phyloP scores from a whole-genome alignment of 208 protist species.

The Crithidia brevicula region DNA sequence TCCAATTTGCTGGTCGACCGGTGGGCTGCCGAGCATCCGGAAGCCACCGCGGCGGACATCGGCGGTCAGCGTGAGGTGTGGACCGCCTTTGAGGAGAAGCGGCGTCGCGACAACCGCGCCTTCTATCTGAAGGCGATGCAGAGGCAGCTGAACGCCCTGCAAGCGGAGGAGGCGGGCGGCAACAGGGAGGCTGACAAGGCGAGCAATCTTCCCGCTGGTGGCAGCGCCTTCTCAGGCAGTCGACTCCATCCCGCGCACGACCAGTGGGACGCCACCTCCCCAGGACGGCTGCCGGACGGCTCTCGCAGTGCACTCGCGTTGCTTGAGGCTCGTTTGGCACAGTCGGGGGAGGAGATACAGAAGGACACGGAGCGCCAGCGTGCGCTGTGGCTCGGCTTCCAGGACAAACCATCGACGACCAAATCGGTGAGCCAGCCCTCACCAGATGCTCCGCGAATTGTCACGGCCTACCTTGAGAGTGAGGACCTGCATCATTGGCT shows the following conservation, averaged over 20 bases:
- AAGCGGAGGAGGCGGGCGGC: conserved; percentile 8
- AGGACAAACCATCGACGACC: not conserved
- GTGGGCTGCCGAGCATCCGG: conserved; percentile 45
- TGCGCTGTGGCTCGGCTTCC: conserved; percentile 43
- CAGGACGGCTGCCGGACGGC: not conserved
- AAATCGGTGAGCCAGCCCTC: not conserved
- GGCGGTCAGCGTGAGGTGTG: conserved; percentile 35
- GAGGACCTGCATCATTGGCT: conserved; percentile 70
- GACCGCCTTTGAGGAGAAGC: conserved; percentile 32
- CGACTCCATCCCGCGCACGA: no score
- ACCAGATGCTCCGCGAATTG: conserved; percentile 27
- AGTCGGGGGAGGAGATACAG: not conserved
- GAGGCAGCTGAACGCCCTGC: conserved; percentile 31
- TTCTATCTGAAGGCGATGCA: conserved; percentile 37
- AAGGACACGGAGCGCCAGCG: conserved; percentile 31
- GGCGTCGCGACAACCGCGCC: conserved; percentile 18
- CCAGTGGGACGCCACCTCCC: not conserved
- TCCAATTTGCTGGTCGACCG: conserved; percentile 28
- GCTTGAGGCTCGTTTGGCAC: not conserved
- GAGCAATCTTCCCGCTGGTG: no score
- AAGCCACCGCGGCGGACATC: conserved; percentile 31
- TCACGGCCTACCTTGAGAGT: conserved; percentile 46
- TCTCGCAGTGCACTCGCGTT: not conserved
- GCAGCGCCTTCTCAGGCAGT: no score
- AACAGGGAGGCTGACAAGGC: no score